phyloP scores from a whole-genome alignment of 805 yeast species.

The Teunomyces stri region DNA sequence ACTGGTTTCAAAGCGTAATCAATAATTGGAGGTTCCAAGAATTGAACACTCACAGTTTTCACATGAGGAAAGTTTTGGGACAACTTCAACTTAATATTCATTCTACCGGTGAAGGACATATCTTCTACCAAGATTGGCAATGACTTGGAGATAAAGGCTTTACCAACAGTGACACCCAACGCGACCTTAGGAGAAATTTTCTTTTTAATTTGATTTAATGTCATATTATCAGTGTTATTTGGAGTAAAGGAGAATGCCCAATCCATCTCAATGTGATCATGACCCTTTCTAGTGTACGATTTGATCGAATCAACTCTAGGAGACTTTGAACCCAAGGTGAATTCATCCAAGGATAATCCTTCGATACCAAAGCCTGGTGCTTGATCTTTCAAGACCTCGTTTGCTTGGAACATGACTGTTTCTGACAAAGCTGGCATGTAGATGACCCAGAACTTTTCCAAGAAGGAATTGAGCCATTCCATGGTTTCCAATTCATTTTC shows the following conservation, averaged over 20 bases:
- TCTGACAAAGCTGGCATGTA: conserved; percentile 85
- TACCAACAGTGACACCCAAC: conserved; percentile 76
- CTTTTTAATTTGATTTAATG: conserved; percentile 65
- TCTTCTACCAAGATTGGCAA: conserved; percentile 79
- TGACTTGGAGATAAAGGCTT: conserved; percentile 72
- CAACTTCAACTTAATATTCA: conserved; percentile 60
- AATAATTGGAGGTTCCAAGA: conserved; percentile 74
- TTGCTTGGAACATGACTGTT: conserved; percentile 68
- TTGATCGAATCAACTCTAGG: conserved; percentile 71
- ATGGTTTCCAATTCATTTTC: conserved; percentile 68
- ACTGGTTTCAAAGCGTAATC: conserved; percentile 82
- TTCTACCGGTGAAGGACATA: conserved; percentile 70
- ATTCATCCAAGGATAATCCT: conserved; percentile 67
- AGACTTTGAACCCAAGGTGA: conserved; percentile 77
- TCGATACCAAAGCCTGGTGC: conserved; percentile 86
- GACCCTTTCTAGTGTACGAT: conserved; percentile 69
- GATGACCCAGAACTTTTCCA: conserved; percentile 82
- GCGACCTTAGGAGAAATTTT: conserved; percentile 80
- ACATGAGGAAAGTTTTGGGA: conserved; percentile 76
- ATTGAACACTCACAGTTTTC: conserved; percentile 64
- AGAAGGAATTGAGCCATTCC: conserved; percentile 76
- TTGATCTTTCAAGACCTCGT: conserved; percentile 61
- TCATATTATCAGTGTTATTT: conserved; percentile 80
- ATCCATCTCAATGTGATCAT: conserved; percentile 73
- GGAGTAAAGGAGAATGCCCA: conserved; percentile 83